Conservation (phyloP, 352 stramenopile genomes). For the Globisporangium rhizosaccharum region DNA sequence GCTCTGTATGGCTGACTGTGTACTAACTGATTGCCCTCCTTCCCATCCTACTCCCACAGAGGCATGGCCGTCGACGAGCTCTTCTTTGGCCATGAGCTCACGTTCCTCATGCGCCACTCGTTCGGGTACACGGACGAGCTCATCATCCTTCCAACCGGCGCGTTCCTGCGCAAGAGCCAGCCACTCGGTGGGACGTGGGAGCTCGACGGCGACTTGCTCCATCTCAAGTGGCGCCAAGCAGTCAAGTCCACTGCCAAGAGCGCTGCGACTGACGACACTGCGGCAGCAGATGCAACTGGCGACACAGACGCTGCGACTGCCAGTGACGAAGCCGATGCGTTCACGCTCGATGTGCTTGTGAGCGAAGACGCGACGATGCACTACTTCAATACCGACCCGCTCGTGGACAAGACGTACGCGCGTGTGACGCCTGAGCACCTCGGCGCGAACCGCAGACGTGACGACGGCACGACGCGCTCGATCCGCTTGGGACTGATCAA, state of each 20-base stretch:
- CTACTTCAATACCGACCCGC: slow-evolving; percentile 64
- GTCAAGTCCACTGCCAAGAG: slow-evolving; percentile 5
- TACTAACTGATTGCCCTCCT: background rate
- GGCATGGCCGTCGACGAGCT: slow-evolving; percentile 51
- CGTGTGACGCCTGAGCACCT: slow-evolving; percentile 61
- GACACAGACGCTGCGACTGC: background rate
- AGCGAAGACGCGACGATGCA: slow-evolving; percentile 70
- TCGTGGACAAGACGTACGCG: slow-evolving; percentile 62
- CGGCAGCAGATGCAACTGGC: background rate
- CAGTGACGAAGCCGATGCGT: slow-evolving; percentile 40
- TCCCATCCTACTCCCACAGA: slow-evolving; percentile 13
- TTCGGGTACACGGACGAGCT: slow-evolving; percentile 75
- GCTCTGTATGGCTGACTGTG: background rate
- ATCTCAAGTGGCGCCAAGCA: slow-evolving; percentile 65
- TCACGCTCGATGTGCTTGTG: slow-evolving; percentile 70
- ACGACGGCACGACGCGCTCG: slow-evolving; percentile 26
- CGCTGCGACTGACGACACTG: background rate
- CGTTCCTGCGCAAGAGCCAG: slow-evolving; percentile 66
- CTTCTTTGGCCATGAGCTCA: slow-evolving; percentile 75
- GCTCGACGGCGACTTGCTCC: slow-evolving; percentile 73
- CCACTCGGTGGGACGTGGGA: slow-evolving; percentile 68
- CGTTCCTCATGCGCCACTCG: slow-evolving; percentile 75
- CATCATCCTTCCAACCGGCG: slow-evolving; percentile 44
- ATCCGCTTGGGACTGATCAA: slow-evolving; percentile 69
- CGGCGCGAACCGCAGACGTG: slow-evolving; percentile 32